Base-by-base conservation (phyloP, 257 asterid genomes). In the Fraxinus americana region DNA sequence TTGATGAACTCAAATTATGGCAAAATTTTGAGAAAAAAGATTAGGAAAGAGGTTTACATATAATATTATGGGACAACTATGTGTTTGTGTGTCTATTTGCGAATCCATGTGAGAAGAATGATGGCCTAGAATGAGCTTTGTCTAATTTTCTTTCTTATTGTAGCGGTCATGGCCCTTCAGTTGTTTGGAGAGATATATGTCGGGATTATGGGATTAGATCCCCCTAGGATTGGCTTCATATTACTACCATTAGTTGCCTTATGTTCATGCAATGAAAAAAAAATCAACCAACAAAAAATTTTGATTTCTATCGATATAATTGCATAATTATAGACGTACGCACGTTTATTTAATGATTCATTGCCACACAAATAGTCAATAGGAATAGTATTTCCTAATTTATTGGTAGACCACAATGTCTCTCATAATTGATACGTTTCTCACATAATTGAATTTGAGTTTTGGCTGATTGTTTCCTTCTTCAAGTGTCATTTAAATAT, bases 101-200 rank as follows among this genome's bases (percentile, higher is more conserved):
- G 21, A 11, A 59, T 83, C 85, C 91, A 89, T 84, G 93, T 89
- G 93, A 86, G 81, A 70, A 68, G 76, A 81, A 89, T 83, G 82
- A 87, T 89, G 89, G 87, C 79, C 79, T 78, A 85, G 67, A 80
- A 70, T 76, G 78, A 80, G 76, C 36, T 69, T 80, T 63, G 83
- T 81, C 83, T 72, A 39, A 52, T 48, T 35, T 11, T 41, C n/a
- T 12, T 34, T 54, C 32, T 23, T 21, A 34, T 61, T 23, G 5
- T 45, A 57, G 76, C 61, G 23, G 27, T 71, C 34, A 8, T 63
- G 35, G 1, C 35, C 17, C 6, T 63, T 63, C 68, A 63, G 35
- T 25, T 63, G 9, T 21, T 63, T 21, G 35, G 19, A 10, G 34
- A 61, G 68, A 13, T 23, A 63, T 23, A 25, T 63, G 68, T 25